Percentiles rank a stretch among this genome's conserved stretches.
These are phyloP conservation scores for Rubroshorea leprosula DNA, from an alignment of 345 rosid species.

Conservation along the genomic window DNA sequence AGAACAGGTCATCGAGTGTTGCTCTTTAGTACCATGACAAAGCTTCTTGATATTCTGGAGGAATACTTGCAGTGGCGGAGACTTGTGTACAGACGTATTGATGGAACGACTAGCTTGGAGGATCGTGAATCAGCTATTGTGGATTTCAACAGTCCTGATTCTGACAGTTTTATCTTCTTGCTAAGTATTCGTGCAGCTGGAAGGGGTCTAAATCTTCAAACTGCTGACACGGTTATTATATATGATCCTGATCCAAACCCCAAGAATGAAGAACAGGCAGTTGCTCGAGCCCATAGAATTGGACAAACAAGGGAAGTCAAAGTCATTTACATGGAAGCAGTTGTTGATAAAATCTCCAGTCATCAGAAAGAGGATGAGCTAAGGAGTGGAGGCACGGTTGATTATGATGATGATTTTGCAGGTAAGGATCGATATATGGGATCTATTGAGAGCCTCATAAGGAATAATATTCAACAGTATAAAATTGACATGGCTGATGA, in stretches of 20 bases:
- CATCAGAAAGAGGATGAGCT: conserved; percentile 93
- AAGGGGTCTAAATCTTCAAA: conserved; percentile 98
- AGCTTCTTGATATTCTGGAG: conserved; percentile 94
- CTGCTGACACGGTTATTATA: conserved; percentile 97
- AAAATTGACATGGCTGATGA: conserved; percentile 99
- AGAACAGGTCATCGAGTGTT: conserved; percentile 93
- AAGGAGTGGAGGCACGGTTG: conserved; percentile 76
- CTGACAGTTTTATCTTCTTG: conserved; percentile 94
- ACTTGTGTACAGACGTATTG: conserved; percentile 88
- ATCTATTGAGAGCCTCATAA: conserved; percentile 96
- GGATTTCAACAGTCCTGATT: conserved; percentile 76
- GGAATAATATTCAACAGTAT: conserved; percentile 98
- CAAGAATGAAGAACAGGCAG: conserved; percentile 99
- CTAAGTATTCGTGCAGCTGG: conserved; percentile 99
- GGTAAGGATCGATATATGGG: conserved; percentile 98
- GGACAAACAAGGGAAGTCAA: conserved; percentile 98
- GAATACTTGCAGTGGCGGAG: conserved; percentile 95
- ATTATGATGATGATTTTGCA: conserved; percentile 93
- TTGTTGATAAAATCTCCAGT: conserved; percentile 85
- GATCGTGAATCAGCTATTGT: conserved; percentile 99
- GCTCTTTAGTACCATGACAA: conserved; percentile 99
- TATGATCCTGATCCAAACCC: conserved; percentile 99
- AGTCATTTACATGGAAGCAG: conserved; percentile 99
- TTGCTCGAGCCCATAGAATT: conserved; percentile 99
- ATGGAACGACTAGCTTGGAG: conserved; percentile 98